These are phyloP conservation scores for Tolypocladium cylindrosporum DNA, from an alignment of 2,329 filamentous ascomycete species.

Conservation along the genomic window DNA sequence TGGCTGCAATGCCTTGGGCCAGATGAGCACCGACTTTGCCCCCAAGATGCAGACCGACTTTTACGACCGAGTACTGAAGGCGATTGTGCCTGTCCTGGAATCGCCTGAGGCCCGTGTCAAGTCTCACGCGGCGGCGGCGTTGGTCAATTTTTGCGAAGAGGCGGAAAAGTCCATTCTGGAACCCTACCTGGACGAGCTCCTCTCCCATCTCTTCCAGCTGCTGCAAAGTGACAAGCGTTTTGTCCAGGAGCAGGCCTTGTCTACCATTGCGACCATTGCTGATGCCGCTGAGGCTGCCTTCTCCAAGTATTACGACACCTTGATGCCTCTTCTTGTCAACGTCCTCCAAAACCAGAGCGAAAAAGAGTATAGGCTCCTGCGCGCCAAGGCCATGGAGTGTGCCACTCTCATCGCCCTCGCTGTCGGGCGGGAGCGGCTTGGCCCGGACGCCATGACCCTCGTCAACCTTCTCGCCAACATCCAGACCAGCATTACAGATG, in stretches of 20 bases:
- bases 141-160: slow-evolving; percentile 98
- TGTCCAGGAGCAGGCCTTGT: slow-evolving; percentile 94
- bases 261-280: slow-evolving; percentile 97
- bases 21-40: slow-evolving; percentile 99
- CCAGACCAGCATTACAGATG: slow-evolving; percentile 75
- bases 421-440: slow-evolving; percentile 88
- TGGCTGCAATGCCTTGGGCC: slow-evolving; percentile 94
- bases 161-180: slow-evolving; percentile 86
- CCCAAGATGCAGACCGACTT: slow-evolving; percentile 97
- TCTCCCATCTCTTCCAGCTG: slow-evolving; percentile 77
- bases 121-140: slow-evolving; percentile 90
- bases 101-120: slow-evolving; percentile 89
- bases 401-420: slow-evolving; percentile 92
- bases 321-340: slow-evolving; percentile 91
- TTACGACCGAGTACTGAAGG: slow-evolving; percentile 75
- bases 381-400: slow-evolving; percentile 98
- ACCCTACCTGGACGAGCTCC: slow-evolving; percentile 81
- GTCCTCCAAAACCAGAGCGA: slow-evolving; percentile 84
- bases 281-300: slow-evolving; percentile 95
- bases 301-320: slow-evolving; percentile 84
- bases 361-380: slow-evolving; percentile 82
- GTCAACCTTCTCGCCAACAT: slow-evolving; percentile 83
- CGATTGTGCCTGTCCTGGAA: slow-evolving; percentile 85
- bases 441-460: slow-evolving; percentile 73
- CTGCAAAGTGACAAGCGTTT: slow-evolving; percentile 89